Evolutionary conservation across 2,329 filamentous ascomycete species (phyloP).

Genomic region (Dactylellina sp.): DNA sequence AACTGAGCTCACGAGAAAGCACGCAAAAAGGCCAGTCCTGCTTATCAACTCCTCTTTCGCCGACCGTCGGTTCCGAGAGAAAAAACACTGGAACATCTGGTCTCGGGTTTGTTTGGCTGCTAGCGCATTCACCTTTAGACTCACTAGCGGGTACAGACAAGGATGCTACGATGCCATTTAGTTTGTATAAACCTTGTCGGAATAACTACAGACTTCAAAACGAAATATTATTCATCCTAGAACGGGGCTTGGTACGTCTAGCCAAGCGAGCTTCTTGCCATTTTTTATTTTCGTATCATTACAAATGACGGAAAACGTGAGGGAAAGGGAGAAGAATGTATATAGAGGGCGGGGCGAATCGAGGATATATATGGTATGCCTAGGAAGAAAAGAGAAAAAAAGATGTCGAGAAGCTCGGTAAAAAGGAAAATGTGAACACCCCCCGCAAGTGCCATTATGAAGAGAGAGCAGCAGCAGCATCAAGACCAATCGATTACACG

Average conservation of each 20-base stretch:
- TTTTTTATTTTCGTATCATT: conserved; percentile 48
- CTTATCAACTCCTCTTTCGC: conserved; percentile 24
- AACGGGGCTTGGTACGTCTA: conserved; percentile 28
- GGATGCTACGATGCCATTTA: background rate
- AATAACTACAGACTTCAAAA: background rate
- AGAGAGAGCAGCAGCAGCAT: background rate
- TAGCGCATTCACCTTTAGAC: too few relatives aligned
- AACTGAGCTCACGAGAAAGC: conserved; percentile 1
- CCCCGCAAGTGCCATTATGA: conserved; percentile 56
- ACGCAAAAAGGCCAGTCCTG: background rate
- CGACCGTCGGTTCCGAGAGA: background rate
- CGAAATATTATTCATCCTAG: conserved; percentile 7
- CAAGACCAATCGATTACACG: conserved; percentile 54
- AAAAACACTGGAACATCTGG: too few relatives aligned
- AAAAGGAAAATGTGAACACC: conserved; percentile 46
- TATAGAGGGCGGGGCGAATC: conserved; percentile 26
- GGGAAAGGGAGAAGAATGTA: conserved; percentile 16
- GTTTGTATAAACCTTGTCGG: background rate
- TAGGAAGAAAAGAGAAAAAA: conserved; percentile 24
- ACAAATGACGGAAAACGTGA: conserved; percentile 31
- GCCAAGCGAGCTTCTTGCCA: conserved; percentile 50
- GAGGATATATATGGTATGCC: conserved; percentile 12
- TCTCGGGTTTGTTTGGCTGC: too few relatives aligned
- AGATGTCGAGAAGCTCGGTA: conserved; percentile 35
- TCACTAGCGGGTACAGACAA: too few relatives aligned